A percentile compares a stretch with the other conserved stretches of the same genome.
Evolutionary conservation across 225 moss, liverwort and hornwort genomes (phyloP).

Genomic region (Bryoerythrophyllum caledonicum): DNA sequence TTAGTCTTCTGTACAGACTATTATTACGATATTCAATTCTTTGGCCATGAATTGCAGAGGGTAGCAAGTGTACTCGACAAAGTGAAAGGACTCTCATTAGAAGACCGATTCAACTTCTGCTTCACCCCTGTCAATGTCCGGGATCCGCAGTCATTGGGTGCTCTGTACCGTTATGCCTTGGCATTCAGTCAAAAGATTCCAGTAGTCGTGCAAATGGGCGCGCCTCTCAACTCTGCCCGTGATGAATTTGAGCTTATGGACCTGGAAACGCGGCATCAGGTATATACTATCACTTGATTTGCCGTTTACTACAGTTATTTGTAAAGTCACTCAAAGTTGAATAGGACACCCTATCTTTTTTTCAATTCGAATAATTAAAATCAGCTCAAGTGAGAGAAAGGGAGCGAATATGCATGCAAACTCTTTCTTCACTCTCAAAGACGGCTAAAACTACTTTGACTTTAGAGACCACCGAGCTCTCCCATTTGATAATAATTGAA

Average conservation of each 20-base stretch:
- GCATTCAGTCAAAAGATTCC: constrained; percentile 98
- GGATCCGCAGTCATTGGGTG: constrained; percentile 90
- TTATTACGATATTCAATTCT: neutral
- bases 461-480: too few relatives aligned
- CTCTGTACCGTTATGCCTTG: constrained; percentile 83
- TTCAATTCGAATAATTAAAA: too few relatives aligned
- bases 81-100: constrained; percentile 86
- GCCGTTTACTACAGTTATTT: neutral
- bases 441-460: too few relatives aligned
- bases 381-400: too few relatives aligned
- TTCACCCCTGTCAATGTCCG: constrained; percentile 97
- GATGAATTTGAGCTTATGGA: constrained; percentile 97
- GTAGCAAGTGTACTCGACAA: constrained; percentile 89
- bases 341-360: too few relatives aligned
- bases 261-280: constrained; percentile 96
- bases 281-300: constrained; percentile 16
- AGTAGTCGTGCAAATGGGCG: constrained; percentile 91
- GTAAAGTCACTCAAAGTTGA: too few relatives aligned
- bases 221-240: constrained; percentile 79
- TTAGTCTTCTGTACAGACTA: neutral
- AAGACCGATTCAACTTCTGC: constrained; percentile 96
- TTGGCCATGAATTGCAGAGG: constrained; percentile 50
- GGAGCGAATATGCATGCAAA: too few relatives aligned
- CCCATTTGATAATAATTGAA: too few relatives aligned
- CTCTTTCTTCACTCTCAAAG: too few relatives aligned